Base-by-base conservation (phyloP, 2,329 filamentous ascomycete genomes). In the Colletotrichum karsti region DNA sequence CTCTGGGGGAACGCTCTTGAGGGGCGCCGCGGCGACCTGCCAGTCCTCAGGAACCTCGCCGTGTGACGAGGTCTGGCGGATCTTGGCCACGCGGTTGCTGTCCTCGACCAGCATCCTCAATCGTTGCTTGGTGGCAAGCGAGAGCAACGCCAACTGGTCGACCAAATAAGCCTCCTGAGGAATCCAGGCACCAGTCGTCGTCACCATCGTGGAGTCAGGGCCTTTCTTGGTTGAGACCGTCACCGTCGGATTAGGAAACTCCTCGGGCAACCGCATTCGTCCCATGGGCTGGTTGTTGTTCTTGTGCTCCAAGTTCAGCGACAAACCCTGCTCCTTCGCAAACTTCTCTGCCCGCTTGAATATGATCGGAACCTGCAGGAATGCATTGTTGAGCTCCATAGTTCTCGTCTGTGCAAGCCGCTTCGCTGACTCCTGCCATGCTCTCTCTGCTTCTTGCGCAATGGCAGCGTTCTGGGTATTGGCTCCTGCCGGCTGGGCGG, bases 81-180 rank as follows among this genome's bases (percentile, higher is more conserved):
- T 92, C 67, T 86, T 85, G 3, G 93, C 88, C 50, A 97, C 81
- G 9, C 86, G 86, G 61, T 90, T 88, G 10, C 93, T 90, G 73
- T 97, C 94, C 74, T 95, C 92, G 4, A 98, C 76, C 30, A 98
- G 80, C 12, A 90, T 88, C 59, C 93, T 87, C 39, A 98, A 73
- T 28, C 94, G 88, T 73, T 97, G 92, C 76, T 95, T 93, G 9
- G 93, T 91, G 18, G 93, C 93, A 63, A 98, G 87, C 6, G 94
- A 96, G 65, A 98, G 78, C 15, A 98, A 84, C 26, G 93, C 92
- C 48, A 98, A 81, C 72, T 98, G 92, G 69, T 97, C 94, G 13
- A 92, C 91, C 35, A 97, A 83, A 60, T 88, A 90, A 2, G 93
- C 89, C 46, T 94, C 92, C 37, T 92, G 90, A 0, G 96, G 88